Evolutionary conservation across 768 basidiomycete genomes (phyloP), one percentile per base, ranked within the genome.

Genomic region (Boletus sp.): DNA sequence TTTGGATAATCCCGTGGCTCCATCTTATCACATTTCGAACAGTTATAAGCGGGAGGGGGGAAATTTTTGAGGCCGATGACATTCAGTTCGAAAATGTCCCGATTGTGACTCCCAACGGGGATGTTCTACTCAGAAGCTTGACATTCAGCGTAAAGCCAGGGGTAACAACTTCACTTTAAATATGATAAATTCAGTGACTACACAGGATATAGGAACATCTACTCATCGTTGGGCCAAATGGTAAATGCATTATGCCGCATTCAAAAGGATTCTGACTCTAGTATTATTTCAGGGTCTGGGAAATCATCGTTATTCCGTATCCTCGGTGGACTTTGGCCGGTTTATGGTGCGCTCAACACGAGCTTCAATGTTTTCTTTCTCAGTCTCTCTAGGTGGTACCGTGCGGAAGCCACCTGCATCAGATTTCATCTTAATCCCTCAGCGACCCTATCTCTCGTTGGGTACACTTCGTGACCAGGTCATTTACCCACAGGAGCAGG

Each of bases 301-400:
- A 96, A 94, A 68, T 91, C 89, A 0, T 92, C 89, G 7, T 76
- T 98, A 32, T 98, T 98, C 79, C 84, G 96, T n/a, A 95, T 98
- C 44, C 75, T 98, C 2, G 95, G 94, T 23, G 95, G 93, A 21
- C 80, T 98, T n/a, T 97, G 94, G 94, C 93, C 94, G 0, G 87
- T 93, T 25, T 79, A 72, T 43, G 80, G 73, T 61, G 33, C 19
- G 60, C 29, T 41, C 25, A 19, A 41, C 42, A 3, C n/a, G 7
- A 21, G 13, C 3, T 35, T 39, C 3, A 9, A 30, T 37, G 8
- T 3, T 37, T 41, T 43, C 21, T 45, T 48, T 33, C 45, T 54
- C 33, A 50, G 8, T 74, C 70, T 13, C 46, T 43, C 13, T 49
- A 70, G 69, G 83, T 9, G 96, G 96, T 5, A 77, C 83, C 30